Base-by-base conservation (phyloP, 495 filamentous ascomycete genomes). In the Aspergillus coremiiformis region DNA sequence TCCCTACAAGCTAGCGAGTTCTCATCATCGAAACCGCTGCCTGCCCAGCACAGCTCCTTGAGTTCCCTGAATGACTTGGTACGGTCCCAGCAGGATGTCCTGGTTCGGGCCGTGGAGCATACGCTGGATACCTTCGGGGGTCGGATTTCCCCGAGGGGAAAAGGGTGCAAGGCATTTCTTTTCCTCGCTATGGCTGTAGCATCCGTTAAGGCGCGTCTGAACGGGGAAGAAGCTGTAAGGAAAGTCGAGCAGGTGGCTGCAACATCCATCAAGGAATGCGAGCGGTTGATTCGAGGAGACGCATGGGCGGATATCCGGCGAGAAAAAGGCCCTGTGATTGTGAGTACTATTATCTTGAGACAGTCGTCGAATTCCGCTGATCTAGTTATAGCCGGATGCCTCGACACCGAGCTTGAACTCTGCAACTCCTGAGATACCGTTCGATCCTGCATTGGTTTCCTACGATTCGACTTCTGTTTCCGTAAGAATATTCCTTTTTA, bases 131-230 rank as follows among this genome's bases (percentile, higher is more conserved):
- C 63, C 8, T 67, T 73, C 15, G 66, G 63, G 8, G 61, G 61
- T 21, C 56, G 67, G 20, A 60, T 70, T 20, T 54, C 52, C 2
- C 39, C 55, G 0, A 58, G 55, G 45, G 67, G 68, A 1, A 67
- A 64, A 21, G 68, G 68, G 4, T 58, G 53, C 49, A 73, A 73
- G 48, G 61, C 64, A 0, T 71, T 64, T 29, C 62, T 66, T 39
- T 71, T 73, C 44, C 32, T 70, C 24, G 62, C 41, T 27, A 62
- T 73, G 32, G 63, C 64, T 2, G 21, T 71, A 3, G 63, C 65
- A 11, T 66, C 66, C 3, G 65, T 70, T 42, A 67, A 69, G 33
- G 65, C 68, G 1, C 64, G 66, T 9, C 49, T 73, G n/a, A 64
- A 64, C 30, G 68, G 70, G 0, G 66, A 73, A 5, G 66, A 71